Evolutionary conservation across 306 rosid species (phyloP), one percentile per base, ranked within the genome.

Genomic region (Trifolium pratense): DNA sequence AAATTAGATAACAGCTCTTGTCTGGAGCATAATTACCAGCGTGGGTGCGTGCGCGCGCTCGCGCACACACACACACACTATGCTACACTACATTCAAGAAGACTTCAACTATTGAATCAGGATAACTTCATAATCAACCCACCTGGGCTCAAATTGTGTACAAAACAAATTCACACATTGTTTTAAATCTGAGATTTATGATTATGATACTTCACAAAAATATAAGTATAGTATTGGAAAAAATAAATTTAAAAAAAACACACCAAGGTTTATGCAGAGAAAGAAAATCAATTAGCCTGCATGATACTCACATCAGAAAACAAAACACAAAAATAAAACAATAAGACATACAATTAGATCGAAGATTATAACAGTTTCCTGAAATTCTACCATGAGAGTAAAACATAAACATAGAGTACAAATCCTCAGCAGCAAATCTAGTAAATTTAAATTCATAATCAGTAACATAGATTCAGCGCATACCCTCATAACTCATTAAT

Each of bases 231-330:
- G 7, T 15, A 57, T 9, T 2, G 10, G 26, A 57, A 34, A 57
- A 66, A 53, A 20, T 48, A 4, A 53, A 7, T 36, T 34, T 5
- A 9, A 9, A 43, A 18, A 60, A 23, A 56, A 23, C 49, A n/a
- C n/a, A 4, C 21, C 32, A 49, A 36, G 42, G 59, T 9, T 49
- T 51, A 65, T 57, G 64, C 20, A 72, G 7, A 45, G 29, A 60
- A 60, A 8, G 23, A 79, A 68, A 66, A 57, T 36, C 36, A 74
- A 81, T 52, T 61, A 42, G 29, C 36, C 51, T 9, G 36, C 70
- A 63, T 36, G 51, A 14, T 10, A 58, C n/a, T 39, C 48, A n/a
- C 25, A 59, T 71, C 40, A 14, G 61, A 71, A 40, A 43, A 60
- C 8, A n/a, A n/a, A n/a, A n/a, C n/a, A n/a, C 53, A 40, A 42